Percentiles rank a stretch among this genome's conserved stretches.
phyloP scores from a whole-genome alignment of 768 basidiomycete species.

The Mycena amicta region DNA sequence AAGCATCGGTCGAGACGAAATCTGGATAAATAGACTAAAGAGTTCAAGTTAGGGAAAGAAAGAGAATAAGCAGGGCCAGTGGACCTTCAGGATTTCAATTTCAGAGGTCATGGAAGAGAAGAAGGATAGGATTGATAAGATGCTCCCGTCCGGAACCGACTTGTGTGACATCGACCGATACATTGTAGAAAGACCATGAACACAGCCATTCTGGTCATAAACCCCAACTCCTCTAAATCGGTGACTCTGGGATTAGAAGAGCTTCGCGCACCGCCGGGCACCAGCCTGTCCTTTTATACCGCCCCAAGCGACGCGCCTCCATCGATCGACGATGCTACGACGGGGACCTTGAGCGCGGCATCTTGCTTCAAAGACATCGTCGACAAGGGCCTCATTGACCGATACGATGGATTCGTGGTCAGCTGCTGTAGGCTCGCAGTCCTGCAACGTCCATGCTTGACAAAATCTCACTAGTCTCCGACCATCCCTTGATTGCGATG shows the following conservation, averaged over 20 bases:
- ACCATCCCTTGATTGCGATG: conserved; percentile 38
- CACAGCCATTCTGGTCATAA: conserved; percentile 34
- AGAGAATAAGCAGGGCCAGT: neutral
- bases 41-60: no score
- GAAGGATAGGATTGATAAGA: no score
- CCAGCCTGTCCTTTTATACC: conserved; percentile 35
- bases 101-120: neutral
- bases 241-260: conserved; percentile 35
- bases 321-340: conserved; percentile 36
- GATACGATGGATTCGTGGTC: conserved; percentile 39
- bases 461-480: conserved; percentile 31
- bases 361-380: conserved; percentile 34
- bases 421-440: conserved; percentile 34
- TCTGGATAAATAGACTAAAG: conserved; percentile 86
- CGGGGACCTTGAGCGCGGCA: conserved; percentile 32
- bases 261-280: conserved; percentile 32
- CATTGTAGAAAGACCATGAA: neutral
- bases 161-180: neutral
- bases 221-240: conserved; percentile 39
- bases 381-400: conserved; percentile 27
- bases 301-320: conserved; percentile 33
- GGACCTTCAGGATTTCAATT: conserved; percentile 15
- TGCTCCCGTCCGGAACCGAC: neutral
- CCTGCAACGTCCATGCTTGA: neutral
- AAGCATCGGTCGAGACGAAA: conserved; percentile 50